Conservation (phyloP, 179 eudicot species). For the Spergularia azorica region DNA sequence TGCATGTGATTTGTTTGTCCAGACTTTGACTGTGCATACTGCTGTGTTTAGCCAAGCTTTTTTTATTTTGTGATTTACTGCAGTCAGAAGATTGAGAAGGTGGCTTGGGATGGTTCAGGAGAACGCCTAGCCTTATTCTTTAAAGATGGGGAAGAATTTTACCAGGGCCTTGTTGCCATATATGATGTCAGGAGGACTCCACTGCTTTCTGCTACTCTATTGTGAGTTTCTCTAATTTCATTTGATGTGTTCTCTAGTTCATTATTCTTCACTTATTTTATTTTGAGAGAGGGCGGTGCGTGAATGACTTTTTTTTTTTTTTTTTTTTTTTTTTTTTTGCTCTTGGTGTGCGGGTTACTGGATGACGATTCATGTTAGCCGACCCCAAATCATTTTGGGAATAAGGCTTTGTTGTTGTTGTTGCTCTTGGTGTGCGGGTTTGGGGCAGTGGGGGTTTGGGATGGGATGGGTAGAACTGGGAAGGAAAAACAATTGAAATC, state of each 20-base stretch:
- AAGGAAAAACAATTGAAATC: too few relatives aligned
- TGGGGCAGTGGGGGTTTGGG: too few relatives aligned
- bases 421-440: too few relatives aligned
- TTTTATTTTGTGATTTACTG: slow-evolving; percentile 26
- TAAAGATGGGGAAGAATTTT: slow-evolving; percentile 77
- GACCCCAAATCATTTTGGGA: too few relatives aligned
- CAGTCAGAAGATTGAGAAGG: slow-evolving; percentile 80
- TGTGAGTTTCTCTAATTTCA: slow-evolving; percentile 52
- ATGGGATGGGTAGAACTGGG: too few relatives aligned
- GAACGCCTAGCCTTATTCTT: slow-evolving; percentile 91
- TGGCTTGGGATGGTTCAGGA: slow-evolving; percentile 99
- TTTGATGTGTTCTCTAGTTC: neutral
- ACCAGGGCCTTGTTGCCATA: slow-evolving; percentile 84
- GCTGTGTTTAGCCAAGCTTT: slow-evolving; percentile 9
- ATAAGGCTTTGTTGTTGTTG: too few relatives aligned
- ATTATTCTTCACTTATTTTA: neutral
- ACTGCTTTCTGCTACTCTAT: slow-evolving; percentile 73
- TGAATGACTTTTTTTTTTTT: too few relatives aligned
- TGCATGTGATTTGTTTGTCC: neutral
- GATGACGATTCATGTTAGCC: too few relatives aligned
- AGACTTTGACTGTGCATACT: slow-evolving; percentile 1
- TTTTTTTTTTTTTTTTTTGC: too few relatives aligned
- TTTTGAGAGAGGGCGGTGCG: neutral
- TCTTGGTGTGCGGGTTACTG: too few relatives aligned
- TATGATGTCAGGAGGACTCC: slow-evolving; percentile 87